These are phyloP conservation scores for Oryza glaberrima DNA, from an alignment of 176 grass and related monocot genomes.

Conservation along the genomic window DNA sequence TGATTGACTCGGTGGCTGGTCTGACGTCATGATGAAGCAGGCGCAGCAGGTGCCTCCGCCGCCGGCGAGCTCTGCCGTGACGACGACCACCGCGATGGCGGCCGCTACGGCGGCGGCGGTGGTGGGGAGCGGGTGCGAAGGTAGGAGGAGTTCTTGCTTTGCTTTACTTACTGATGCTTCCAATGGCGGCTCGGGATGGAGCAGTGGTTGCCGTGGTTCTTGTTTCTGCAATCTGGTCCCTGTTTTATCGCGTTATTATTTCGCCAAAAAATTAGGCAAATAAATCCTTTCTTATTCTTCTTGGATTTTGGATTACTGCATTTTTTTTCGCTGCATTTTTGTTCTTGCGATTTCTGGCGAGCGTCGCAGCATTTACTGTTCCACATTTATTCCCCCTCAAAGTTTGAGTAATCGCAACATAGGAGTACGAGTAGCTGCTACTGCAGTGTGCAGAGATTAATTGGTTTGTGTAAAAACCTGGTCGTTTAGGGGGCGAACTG, in stretches of 20 bases:
- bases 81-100: not conserved
- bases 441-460: not conserved
- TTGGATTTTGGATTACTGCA: not conserved
- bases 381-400: not conserved
- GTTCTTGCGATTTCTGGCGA: not conserved
- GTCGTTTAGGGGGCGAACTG: not conserved
- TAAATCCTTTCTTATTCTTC: not conserved
- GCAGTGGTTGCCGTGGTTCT: not conserved
- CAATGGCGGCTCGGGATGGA: conserved; percentile 30
- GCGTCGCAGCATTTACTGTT: not conserved
- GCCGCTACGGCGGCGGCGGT: not conserved
- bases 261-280: not conserved
- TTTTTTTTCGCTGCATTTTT: not conserved
- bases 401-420: not conserved
- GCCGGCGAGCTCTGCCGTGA: not conserved
- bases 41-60: no score
- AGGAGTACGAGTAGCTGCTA: not conserved
- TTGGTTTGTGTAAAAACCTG: not conserved
- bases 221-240: not conserved
- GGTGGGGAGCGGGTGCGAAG: conserved; percentile 33
- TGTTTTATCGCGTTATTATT: not conserved
- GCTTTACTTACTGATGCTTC: not conserved
- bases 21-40: conserved; percentile 33
- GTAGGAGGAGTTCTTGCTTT: conserved; percentile 1
- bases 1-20: not conserved